A percentile compares a stretch with the other conserved stretches of the same genome.
These are phyloP conservation scores for Nakazawaea sp. DNA, from an alignment of 805 yeast species.

Conservation along the genomic window DNA sequence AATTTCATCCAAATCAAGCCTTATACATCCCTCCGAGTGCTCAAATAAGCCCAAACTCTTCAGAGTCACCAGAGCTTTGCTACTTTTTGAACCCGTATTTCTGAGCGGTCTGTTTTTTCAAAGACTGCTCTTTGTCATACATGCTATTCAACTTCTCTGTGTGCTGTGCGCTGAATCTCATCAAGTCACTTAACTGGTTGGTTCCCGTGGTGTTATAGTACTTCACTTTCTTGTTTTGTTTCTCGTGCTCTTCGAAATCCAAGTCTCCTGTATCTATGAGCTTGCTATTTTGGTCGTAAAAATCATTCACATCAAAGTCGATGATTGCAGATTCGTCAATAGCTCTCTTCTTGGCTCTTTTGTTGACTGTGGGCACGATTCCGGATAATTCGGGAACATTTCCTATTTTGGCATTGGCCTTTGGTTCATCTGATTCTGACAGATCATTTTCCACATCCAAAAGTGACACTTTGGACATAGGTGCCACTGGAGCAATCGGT, in stretches of 20 bases:
- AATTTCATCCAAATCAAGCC: too few relatives aligned
- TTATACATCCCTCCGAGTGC: too few relatives aligned
- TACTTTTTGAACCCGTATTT: conserved; percentile 16
- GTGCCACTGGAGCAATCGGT: too few relatives aligned
- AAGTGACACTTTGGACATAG: too few relatives aligned
- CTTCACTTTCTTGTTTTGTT: conserved; percentile 16
- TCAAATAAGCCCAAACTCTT: too few relatives aligned
- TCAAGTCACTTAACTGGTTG: conserved; percentile 24
- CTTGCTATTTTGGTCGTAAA: conserved; percentile 26
- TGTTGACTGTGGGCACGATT: too few relatives aligned
- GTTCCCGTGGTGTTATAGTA: conserved; percentile 21
- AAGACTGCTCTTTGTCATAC: conserved; percentile 14
- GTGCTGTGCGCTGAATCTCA: conserved; percentile 22
- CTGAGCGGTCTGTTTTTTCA: conserved; percentile 12
- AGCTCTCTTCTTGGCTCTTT: not conserved
- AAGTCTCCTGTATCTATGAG: conserved; percentile 26
- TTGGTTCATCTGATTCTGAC: too few relatives aligned
- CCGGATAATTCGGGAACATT: too few relatives aligned
- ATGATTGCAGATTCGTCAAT: conserved; percentile 18
- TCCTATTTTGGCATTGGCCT: too few relatives aligned
- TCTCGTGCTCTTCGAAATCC: conserved; percentile 16
- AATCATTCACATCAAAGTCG: conserved; percentile 30
- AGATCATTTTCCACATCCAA: too few relatives aligned
- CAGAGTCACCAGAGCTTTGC: too few relatives aligned
- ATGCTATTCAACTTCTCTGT: conserved; percentile 18